These are phyloP conservation scores for Aspergillus carlsbadensis DNA, from an alignment of 495 filamentous ascomycete species.

Conservation along the genomic window DNA sequence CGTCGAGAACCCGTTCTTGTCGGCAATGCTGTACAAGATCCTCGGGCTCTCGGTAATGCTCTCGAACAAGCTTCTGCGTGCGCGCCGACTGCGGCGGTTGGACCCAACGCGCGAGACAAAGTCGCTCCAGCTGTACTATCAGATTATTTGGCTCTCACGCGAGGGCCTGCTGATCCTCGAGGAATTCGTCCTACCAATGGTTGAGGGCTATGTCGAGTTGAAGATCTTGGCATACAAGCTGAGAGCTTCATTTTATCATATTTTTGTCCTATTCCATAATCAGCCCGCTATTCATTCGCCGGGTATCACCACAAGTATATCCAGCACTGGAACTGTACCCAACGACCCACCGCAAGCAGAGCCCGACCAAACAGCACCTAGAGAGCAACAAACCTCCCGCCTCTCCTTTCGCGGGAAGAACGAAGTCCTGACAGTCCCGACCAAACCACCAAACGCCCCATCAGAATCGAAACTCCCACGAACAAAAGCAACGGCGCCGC, in stretches of 20 bases:
- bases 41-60: conserved; percentile 89
- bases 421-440: conserved; percentile 15
- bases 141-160: conserved; percentile 93
- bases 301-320: conserved; percentile 35
- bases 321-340: conserved; percentile 19
- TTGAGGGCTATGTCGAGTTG: conserved; percentile 66
- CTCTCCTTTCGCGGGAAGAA: conserved; percentile 22
- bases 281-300: conserved; percentile 54
- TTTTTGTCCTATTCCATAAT: conserved; percentile 96
- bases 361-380: conserved; percentile 27
- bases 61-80: conserved; percentile 77
- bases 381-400: conserved; percentile 20
- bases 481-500: conserved; percentile 31
- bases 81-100: conserved; percentile 77
- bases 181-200: conserved; percentile 80
- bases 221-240: conserved; percentile 90
- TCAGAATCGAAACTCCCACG: conserved; percentile 12
- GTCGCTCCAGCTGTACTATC: conserved; percentile 77
- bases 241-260: conserved; percentile 90
- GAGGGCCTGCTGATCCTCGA: conserved; percentile 88
- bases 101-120: conserved; percentile 78
- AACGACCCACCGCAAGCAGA: conserved; percentile 20
- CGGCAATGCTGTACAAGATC: conserved; percentile 81
- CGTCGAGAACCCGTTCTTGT: conserved; percentile 70
- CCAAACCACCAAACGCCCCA: background rate